A percentile compares a stretch with the other conserved stretches of the same genome.
phyloP scores from a whole-genome alignment of 257 asterid genomes.

The Solanum sparsipilum region DNA sequence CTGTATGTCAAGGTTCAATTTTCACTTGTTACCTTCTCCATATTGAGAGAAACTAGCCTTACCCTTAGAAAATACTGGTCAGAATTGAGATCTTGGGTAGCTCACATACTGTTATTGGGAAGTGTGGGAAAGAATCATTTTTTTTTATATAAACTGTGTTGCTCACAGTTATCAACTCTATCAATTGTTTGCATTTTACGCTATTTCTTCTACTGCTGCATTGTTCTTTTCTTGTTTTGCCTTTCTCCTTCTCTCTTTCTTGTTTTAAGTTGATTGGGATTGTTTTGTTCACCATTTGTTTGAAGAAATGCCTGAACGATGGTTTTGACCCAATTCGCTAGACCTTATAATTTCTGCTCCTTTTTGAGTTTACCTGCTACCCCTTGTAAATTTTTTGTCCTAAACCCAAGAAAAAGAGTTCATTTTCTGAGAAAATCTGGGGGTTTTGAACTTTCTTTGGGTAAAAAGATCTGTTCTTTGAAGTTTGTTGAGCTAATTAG shows the following conservation, averaged over 20 bases:
- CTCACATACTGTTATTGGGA: neutral
- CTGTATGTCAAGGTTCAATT: neutral
- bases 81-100: neutral
- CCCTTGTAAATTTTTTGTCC: constrained; percentile 2
- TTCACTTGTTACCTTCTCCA: neutral
- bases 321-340: constrained; percentile 24
- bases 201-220: neutral
- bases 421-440: neutral
- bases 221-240: constrained; percentile 14
- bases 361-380: constrained; percentile 9
- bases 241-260: neutral
- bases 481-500: constrained; percentile 20
- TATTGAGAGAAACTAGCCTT: neutral
- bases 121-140: neutral
- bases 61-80: neutral
- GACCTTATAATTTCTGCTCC: constrained; percentile 6
- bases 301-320: constrained; percentile 85
- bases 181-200: constrained; percentile 4
- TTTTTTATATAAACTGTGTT: neutral
- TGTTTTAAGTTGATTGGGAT: neutral
- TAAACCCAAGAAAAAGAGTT: constrained; percentile 8
- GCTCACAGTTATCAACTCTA: neutral
- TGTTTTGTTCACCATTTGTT: constrained; percentile 7
- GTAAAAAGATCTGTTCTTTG: neutral
- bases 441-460: neutral